Base-by-base conservation (phyloP, 2,329 filamentous ascomycete species). In the Boeremia lycopersici region DNA sequence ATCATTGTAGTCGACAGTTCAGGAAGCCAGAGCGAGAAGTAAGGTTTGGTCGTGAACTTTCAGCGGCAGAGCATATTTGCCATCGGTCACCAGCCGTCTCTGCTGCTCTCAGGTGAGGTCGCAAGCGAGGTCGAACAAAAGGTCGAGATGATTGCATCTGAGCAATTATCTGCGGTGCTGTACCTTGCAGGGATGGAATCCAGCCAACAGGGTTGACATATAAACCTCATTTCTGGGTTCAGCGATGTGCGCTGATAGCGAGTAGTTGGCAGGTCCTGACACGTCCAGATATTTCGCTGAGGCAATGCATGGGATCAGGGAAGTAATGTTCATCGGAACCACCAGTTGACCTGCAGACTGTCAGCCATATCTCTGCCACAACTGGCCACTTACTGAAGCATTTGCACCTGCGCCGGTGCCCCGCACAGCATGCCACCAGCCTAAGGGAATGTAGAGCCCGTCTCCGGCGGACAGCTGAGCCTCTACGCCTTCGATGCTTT, bases 351-450 rank as follows among this genome's bases (percentile, higher is more conserved):
- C 80, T 82, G 25, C 68, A 48, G 10, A 28, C 12, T 23, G 48
- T 57, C 34, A 57, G 45, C 79, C 39, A 56, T 19, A 9, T 31
- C 33, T 47, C 35, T 40, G 41, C 12, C 23, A 23, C n/a, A 7
- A n/a, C 11, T 13, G 15, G 17, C 15, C 40, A 65, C 67, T 56
- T 47, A 85, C 84, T 52, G 84, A 86, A 57, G 80, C 85, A 48
- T 82, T 87, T 46, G 86, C 80, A 19, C 82, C 79, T 49, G 78
- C 64, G 1, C 84, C 85, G 40, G 81, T 65, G 34, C 90, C 89
- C 68, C 83, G 86, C 49, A 96, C 84, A 69, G 88, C 90, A 80
- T 96, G 91, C 91, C 91, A 96, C 90, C 90, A 95, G 1, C 89
- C 89, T 56, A 85, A 84, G 0, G 91, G 91, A 33, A 96, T 91